Percentiles rank a stretch among this genome's conserved stretches.
These are phyloP conservation scores for Nicotiana tabacum DNA, from an alignment of 257 asterid genomes.

Conservation along the genomic window DNA sequence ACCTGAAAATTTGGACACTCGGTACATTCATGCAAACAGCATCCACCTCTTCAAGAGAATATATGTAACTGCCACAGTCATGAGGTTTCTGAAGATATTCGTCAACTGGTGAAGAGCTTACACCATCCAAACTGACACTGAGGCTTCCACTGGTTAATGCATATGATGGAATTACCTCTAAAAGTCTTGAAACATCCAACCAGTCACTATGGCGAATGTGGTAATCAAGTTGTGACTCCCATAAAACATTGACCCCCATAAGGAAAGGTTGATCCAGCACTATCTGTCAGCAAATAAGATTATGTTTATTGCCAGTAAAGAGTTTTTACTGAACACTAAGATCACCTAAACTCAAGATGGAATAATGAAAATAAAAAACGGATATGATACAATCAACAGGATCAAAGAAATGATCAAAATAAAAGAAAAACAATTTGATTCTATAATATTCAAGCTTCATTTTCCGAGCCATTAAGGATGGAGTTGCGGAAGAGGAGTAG, in stretches of 20 bases:
- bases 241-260: conserved; percentile 85
- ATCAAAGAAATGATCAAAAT: conserved; percentile 5
- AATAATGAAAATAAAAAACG: background rate
- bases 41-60: conserved; percentile 74
- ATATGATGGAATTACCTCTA: conserved; percentile 73
- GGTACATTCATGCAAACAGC: conserved; percentile 64
- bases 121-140: conserved; percentile 58
- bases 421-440: background rate
- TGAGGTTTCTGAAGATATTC: conserved; percentile 38
- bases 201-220: conserved; percentile 84
- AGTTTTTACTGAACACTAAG: background rate
- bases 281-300: conserved; percentile 50
- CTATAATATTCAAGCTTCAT: background rate
- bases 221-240: conserved; percentile 98
- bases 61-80: conserved; percentile 42
- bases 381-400: background rate
- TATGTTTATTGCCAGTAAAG: conserved; percentile 11
- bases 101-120: conserved; percentile 38
- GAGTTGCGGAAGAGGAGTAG: background rate
- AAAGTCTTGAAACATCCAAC: conserved; percentile 77
- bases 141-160: conserved; percentile 70
- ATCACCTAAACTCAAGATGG: background rate
- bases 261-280: conserved; percentile 88
- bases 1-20: conserved; percentile 56
- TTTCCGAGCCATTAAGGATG: background rate